These are phyloP conservation scores for Chaetothyriales sp. DNA, from an alignment of 2,329 filamentous ascomycete genomes.

Conservation along the genomic window DNA sequence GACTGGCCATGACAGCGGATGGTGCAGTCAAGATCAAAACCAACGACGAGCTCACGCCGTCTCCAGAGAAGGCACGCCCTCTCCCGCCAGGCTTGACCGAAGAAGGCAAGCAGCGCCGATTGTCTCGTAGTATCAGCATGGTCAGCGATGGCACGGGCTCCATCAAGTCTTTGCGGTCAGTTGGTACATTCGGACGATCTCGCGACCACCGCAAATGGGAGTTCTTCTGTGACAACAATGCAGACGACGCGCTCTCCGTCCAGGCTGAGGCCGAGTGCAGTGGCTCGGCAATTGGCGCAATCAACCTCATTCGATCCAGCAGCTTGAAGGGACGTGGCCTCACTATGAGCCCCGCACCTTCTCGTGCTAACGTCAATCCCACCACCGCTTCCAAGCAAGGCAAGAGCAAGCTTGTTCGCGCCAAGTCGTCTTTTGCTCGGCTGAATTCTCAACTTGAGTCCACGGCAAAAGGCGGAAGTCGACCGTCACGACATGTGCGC, in stretches of 20 bases:
- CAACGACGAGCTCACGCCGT: slow-evolving; percentile 55
- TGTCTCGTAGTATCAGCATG: slow-evolving; percentile 21
- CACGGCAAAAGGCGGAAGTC: slow-evolving; percentile 27
- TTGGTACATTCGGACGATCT: slow-evolving; percentile 55
- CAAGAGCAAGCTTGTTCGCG: slow-evolving; percentile 50
- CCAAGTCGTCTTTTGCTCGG: slow-evolving; percentile 49
- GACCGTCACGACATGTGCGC: slow-evolving; percentile 22
- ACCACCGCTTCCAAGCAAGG: slow-evolving; percentile 28
- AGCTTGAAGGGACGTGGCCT: slow-evolving; percentile 38
- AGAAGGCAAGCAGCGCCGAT: slow-evolving; percentile 14
- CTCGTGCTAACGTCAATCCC: slow-evolving; percentile 32
- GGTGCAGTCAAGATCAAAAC: slow-evolving; percentile 78
- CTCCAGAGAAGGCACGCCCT: slow-evolving; percentile 44
- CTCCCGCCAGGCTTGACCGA: slow-evolving; percentile 28
- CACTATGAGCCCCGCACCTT: slow-evolving; percentile 27
- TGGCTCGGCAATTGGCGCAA: slow-evolving; percentile 67
- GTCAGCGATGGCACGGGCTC: slow-evolving; percentile 3
- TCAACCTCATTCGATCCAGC: slow-evolving; percentile 64
- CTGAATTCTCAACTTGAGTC: slow-evolving; percentile 34
- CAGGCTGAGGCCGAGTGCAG: slow-evolving; percentile 68
- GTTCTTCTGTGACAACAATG: slow-evolving; percentile 71
- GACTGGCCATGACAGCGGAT: slow-evolving; percentile 71
- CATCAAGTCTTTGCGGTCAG: slow-evolving; percentile 2
- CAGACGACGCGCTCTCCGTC: slow-evolving; percentile 63
- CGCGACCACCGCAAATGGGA: slow-evolving; percentile 84